phyloP scores from a whole-genome alignment of 257 asterid species.

The Capsicum pubescens region DNA sequence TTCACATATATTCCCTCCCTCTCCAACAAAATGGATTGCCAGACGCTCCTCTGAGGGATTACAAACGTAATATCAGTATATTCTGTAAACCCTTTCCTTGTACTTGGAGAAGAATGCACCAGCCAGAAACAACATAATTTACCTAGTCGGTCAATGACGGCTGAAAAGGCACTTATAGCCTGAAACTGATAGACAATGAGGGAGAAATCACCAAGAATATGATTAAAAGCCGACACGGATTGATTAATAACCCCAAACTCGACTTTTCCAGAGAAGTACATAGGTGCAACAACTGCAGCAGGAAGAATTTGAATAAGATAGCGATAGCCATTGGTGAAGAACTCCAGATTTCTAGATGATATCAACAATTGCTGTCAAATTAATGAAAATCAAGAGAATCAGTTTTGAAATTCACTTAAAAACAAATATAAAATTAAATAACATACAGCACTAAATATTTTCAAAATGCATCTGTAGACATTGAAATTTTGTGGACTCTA shows the following conservation, averaged over 20 bases:
- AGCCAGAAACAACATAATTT: conserved; percentile 32
- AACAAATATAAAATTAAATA: conserved; percentile 26
- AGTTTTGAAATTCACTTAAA: neutral
- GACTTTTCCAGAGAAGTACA: conserved; percentile 94
- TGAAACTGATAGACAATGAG: conserved; percentile 85
- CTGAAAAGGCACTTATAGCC: conserved; percentile 96
- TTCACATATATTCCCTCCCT: conserved; percentile 18
- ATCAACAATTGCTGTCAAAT: conserved; percentile 77
- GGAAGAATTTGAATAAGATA: conserved; percentile 95
- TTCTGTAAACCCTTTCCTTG: conserved; percentile 13
- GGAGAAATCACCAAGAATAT: conserved; percentile 92
- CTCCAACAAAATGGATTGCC: neutral
- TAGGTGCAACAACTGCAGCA: conserved; percentile 96
- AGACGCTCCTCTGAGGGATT: conserved; percentile 25
- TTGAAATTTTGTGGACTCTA: too few species aligned
- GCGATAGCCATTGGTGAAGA: conserved; percentile 92
- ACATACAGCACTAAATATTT: conserved; percentile 14
- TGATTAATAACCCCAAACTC: conserved; percentile 97
- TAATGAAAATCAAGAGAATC: conserved; percentile 36
- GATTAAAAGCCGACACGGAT: conserved; percentile 86
- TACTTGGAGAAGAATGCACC: neutral
- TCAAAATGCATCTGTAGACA: neutral
- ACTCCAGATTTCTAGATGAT: conserved; percentile 91
- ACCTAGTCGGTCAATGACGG: conserved; percentile 89
- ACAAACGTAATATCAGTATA: neutral